Evolutionary conservation across 148 eudicot genomes (phyloP).

Genomic region (Diospyros lotus): DNA sequence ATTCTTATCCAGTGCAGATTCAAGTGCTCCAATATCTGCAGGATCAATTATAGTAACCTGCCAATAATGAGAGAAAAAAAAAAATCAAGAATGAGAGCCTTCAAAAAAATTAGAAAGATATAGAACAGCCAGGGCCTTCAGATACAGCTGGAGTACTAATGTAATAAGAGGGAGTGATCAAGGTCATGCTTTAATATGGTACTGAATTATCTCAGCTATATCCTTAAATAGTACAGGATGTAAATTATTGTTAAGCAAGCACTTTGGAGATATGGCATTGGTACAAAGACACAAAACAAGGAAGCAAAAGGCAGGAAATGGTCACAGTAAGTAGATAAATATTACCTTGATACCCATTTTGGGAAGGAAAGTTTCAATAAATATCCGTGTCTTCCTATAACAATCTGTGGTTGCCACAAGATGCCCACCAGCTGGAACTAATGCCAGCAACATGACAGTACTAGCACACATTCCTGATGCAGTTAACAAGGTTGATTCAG

Average conservation of each 20-base stretch:
- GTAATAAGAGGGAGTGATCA: background rate
- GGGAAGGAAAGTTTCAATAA: constrained; percentile 77
- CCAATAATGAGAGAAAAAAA: background rate
- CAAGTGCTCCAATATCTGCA: constrained; percentile 64
- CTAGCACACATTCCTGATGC: constrained; percentile 98
- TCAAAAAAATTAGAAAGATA: background rate
- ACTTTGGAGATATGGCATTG: too few species aligned
- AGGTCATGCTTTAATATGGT: background rate
- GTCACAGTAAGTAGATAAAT: too few species aligned
- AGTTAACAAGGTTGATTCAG: constrained; percentile 73
- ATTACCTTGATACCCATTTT: constrained; percentile 77
- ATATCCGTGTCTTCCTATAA: constrained; percentile 74
- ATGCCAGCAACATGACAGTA: constrained; percentile 66
- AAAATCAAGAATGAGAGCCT: too few species aligned
- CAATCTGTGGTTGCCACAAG: constrained; percentile 87
- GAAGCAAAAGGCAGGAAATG: background rate
- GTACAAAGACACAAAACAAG: background rate
- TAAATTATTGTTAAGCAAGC: too few species aligned
- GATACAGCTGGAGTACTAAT: too few species aligned
- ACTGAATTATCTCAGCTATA: too few species aligned
- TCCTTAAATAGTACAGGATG: background rate
- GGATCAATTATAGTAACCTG: constrained; percentile 89
- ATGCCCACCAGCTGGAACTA: constrained; percentile 93
- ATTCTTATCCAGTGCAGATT: constrained; percentile 56
- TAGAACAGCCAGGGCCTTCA: background rate